phyloP scores from a whole-genome alignment of 805 yeast genomes.

The Ogataea pilisensis region DNA sequence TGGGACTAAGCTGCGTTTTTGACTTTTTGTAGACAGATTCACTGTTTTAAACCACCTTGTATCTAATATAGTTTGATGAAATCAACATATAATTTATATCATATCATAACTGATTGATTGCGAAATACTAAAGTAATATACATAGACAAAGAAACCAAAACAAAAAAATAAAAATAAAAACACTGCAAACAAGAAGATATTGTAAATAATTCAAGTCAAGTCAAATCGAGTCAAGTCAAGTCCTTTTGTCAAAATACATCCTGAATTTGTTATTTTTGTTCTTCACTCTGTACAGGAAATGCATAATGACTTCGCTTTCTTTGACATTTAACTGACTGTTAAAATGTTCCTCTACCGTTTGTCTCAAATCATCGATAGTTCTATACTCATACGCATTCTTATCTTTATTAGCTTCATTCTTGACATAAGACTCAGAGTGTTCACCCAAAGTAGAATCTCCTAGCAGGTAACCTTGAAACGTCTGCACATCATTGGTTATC shows the following conservation, averaged over 20 bases:
- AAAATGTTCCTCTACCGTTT: slow-evolving; percentile 52
- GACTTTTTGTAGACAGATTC: too few relatives aligned
- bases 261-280: slow-evolving; percentile 47
- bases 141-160: too few relatives aligned
- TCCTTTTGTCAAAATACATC: slow-evolving; percentile 34
- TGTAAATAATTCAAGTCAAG: too few relatives aligned
- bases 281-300: slow-evolving; percentile 80
- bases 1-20: too few relatives aligned
- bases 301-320: slow-evolving; percentile 84
- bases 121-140: too few relatives aligned
- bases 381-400: slow-evolving; percentile 30
- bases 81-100: too few relatives aligned
- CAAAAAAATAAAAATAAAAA: background rate
- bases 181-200: background rate
- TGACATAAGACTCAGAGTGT: slow-evolving; percentile 44
- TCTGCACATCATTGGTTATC: slow-evolving; percentile 55
- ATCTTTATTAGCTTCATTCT: slow-evolving; percentile 26
- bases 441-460: slow-evolving; percentile 66
- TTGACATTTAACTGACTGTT: slow-evolving; percentile 46
- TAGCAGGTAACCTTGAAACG: slow-evolving; percentile 66
- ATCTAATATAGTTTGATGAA: too few relatives aligned
- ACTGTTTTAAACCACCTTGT: too few relatives aligned
- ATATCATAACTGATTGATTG: too few relatives aligned
- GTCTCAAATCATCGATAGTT: slow-evolving; percentile 24
- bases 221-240: too few relatives aligned